These are phyloP conservation scores for Fusarium staphyleae DNA, from an alignment of 2,329 filamentous ascomycete genomes.

Conservation along the genomic window DNA sequence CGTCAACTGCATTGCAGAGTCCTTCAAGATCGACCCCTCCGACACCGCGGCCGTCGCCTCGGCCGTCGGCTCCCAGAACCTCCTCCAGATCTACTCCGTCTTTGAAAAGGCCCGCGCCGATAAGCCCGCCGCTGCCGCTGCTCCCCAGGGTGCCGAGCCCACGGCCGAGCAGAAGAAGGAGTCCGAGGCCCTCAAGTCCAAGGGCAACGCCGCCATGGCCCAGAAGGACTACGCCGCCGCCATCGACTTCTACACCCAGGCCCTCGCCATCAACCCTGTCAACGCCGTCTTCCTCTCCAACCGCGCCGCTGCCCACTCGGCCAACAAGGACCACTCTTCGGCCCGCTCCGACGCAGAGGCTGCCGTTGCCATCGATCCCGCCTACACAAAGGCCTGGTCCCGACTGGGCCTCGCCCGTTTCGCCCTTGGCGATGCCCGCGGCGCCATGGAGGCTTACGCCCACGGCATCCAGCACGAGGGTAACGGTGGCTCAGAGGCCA, in stretches of 20 bases:
- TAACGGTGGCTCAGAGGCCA: slow-evolving; percentile 91
- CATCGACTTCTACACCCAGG: slow-evolving; percentile 87
- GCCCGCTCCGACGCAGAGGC: slow-evolving; percentile 90
- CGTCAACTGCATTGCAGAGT: slow-evolving; percentile 90
- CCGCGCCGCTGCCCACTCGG: slow-evolving; percentile 91
- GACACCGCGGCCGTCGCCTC: slow-evolving; percentile 75
- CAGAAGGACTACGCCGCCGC: slow-evolving; percentile 86
- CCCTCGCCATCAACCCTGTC: slow-evolving; percentile 77
- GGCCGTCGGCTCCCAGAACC: slow-evolving; percentile 84
- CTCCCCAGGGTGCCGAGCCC: slow-evolving; percentile 43
- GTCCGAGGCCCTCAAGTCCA: slow-evolving; percentile 86
- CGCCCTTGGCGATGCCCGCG: slow-evolving; percentile 88
- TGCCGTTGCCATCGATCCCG: slow-evolving; percentile 84
- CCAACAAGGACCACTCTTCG: slow-evolving; percentile 81
- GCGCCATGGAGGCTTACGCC: slow-evolving; percentile 92
- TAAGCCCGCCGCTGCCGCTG: slow-evolving; percentile 48
- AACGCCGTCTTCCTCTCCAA: slow-evolving; percentile 99
- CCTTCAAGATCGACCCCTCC: slow-evolving; percentile 91
- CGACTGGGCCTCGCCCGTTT: slow-evolving; percentile 90
- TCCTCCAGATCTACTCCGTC: slow-evolving; percentile 90
- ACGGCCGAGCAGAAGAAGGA: slow-evolving; percentile 73
- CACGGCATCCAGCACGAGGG: slow-evolving; percentile 94
- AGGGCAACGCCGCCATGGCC: slow-evolving; percentile 94
- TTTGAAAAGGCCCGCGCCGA: slow-evolving; percentile 82
- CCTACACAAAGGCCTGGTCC: slow-evolving; percentile 98